These are phyloP conservation scores for Gryganskiella cystojenkinii DNA, from an alignment of 192 early-diverging fungal species.

Conservation along the genomic window DNA sequence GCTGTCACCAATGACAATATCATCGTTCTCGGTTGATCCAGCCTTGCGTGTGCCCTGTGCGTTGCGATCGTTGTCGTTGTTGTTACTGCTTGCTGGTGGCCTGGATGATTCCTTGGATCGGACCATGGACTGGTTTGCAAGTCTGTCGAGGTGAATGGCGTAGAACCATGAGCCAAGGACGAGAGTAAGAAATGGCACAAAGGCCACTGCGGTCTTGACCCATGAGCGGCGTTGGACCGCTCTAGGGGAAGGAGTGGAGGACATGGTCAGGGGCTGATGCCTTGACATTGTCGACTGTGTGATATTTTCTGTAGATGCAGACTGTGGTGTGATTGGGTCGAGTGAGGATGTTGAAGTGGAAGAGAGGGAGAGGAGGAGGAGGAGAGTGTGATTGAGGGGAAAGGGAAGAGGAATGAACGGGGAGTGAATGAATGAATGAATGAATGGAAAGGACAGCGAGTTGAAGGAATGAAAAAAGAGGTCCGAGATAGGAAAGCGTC, in stretches of 20 bases:
- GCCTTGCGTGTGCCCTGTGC: too few relatives aligned
- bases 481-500: background rate
- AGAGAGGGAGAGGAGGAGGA: background rate
- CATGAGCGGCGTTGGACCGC: conserved; percentile 15
- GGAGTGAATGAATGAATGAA: background rate
- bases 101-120: conserved; percentile 11
- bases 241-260: too few relatives aligned
- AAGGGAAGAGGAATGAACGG: background rate
- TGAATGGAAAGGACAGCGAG: background rate
- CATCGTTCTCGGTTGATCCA: conserved; percentile 20
- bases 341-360: background rate
- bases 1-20: conserved; percentile 59
- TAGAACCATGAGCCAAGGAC: conserved; percentile 40
- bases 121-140: conserved; percentile 49
- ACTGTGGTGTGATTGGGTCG: too few relatives aligned
- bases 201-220: conserved; percentile 39
- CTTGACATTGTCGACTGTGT: background rate
- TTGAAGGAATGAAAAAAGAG: background rate
- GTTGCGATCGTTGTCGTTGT: background rate
- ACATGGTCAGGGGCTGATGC: background rate
- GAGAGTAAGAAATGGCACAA: conserved; percentile 41
- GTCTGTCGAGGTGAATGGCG: conserved; percentile 36
- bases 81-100: background rate
- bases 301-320: too few relatives aligned
- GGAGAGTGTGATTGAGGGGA: background rate